Base-by-base conservation (phyloP, 495 filamentous ascomycete species). In the Hypoxylon subgilvum region DNA sequence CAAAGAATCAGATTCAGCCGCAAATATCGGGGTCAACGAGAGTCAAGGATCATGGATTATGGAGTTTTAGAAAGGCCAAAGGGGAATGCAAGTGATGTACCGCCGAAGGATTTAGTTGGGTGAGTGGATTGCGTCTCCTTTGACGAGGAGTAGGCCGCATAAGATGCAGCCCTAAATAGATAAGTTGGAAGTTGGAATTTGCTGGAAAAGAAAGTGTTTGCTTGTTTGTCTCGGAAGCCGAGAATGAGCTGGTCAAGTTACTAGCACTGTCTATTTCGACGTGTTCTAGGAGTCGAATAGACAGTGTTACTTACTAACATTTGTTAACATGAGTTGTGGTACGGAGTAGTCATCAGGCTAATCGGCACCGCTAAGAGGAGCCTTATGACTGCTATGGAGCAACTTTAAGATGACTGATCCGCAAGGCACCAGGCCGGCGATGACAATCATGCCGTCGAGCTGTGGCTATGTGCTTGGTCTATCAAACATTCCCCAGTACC, bases 1-100 rank as follows among this genome's bases (percentile, higher is more conserved):
- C 46, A 58, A 48, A 27, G 12, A 39, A 30, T 48, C 53, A 31
- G 42, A 30, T 59, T 64, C 61, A 64, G 61, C 61, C 61, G 61
- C 61, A 64, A 55, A 42, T n/a, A 44, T 49, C 25, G 36, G 27
- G 22, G 47, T 48, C 31, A 14, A 39, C 17, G 35, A 38, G 16
- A 36, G n/a, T 46, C 51, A 50, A 45, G 58, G 57, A 51, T 45
- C 22, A 61, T 36, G 46, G 46, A 27, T 27, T 27, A 27, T 4
- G 23, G 30, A 21, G 17, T 53, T 42, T 7, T 18, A 18, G 31
- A 47, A 53, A 42, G 22, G 17, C 19, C 25, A 61, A 44, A 51
- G 25, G 51, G 30, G 45, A 55, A 13, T 31, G 23, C 25, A 38
- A 53, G 50, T 2, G 42, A 10, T 39, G 17, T 21, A 19, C 13